phyloP scores from a whole-genome alignment of 2,329 filamentous ascomycete species.

The Botryotinia narcissicola region DNA sequence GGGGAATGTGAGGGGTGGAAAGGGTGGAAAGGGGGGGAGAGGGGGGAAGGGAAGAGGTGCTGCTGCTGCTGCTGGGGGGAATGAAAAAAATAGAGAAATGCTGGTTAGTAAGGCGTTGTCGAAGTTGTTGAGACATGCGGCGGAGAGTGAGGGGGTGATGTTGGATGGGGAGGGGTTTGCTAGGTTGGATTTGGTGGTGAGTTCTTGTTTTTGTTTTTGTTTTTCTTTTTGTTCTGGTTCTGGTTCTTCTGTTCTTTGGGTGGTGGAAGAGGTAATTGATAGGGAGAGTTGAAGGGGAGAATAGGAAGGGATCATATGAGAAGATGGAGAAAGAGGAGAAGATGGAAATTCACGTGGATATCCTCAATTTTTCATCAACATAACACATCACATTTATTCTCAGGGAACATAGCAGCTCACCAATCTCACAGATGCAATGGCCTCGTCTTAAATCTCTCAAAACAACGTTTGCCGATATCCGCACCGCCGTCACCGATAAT shows the following conservation, averaged over 20 bases:
- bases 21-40: background rate
- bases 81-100: slow-evolving; percentile 32
- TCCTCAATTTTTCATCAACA: background rate
- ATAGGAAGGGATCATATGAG: background rate
- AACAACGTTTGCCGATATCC: slow-evolving; percentile 73
- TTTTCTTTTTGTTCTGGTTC: background rate
- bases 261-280: background rate
- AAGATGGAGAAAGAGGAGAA: background rate
- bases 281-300: background rate
- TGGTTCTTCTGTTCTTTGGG: background rate
- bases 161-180: slow-evolving; percentile 61
- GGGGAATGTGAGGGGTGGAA: background rate
- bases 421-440: slow-evolving; percentile 37
- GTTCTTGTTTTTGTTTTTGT: slow-evolving; percentile 37
- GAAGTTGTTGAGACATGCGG: slow-evolving; percentile 39
- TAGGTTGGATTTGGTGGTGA: slow-evolving; percentile 56
- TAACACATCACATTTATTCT: background rate
- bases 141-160: slow-evolving; percentile 51
- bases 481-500: slow-evolving; percentile 65
- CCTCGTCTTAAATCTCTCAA: slow-evolving; percentile 61
- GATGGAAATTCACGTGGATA: background rate
- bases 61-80: background rate
- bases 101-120: slow-evolving; percentile 38
- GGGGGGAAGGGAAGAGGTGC: background rate
- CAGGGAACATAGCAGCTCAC: background rate